Conservation (phyloP, 2,329 filamentous ascomycete species). For the Cadophora sp. region DNA sequence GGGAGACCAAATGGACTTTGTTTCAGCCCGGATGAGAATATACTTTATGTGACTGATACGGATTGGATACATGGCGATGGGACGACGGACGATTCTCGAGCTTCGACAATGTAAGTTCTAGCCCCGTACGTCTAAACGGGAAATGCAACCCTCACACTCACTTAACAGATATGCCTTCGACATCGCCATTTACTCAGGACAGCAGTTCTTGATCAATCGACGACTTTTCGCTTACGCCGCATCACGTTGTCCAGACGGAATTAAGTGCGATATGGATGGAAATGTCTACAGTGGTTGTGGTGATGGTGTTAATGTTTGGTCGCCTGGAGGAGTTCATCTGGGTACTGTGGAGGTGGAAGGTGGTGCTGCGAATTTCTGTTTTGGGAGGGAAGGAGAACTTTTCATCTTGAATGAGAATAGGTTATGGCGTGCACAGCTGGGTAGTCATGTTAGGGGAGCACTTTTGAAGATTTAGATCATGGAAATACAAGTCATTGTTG, state of each 20-base stretch:
- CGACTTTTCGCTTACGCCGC: constrained; percentile 59
- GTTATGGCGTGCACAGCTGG: constrained; percentile 8
- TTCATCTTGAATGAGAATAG: constrained; percentile 50
- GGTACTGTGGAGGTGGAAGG: constrained; percentile 51
- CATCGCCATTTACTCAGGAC: constrained; percentile 46
- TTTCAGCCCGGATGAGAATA: constrained; percentile 45
- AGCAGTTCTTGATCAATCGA: constrained; percentile 54
- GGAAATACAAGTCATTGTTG: neutral
- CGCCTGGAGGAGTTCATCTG: constrained; percentile 50
- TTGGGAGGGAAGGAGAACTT: constrained; percentile 51
- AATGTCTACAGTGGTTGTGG: constrained; percentile 59
- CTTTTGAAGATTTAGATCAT: neutral
- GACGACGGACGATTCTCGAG: constrained; percentile 34
- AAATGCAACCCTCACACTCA: constrained; percentile 10
- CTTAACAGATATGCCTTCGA: constrained; percentile 54
- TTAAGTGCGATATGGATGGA: constrained; percentile 60
- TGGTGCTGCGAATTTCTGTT: constrained; percentile 55
- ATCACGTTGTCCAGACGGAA: constrained; percentile 51
- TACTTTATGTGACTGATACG: constrained; percentile 53
- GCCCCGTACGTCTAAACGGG: too few relatives aligned
- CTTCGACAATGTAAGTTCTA: constrained; percentile 38
- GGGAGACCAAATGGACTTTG: constrained; percentile 48
- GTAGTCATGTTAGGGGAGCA: neutral
- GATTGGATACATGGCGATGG: constrained; percentile 43
- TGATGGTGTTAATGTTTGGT: constrained; percentile 59